Conservation (phyloP, 2,329 filamentous ascomycete genomes). For the Didymella exigua region DNA sequence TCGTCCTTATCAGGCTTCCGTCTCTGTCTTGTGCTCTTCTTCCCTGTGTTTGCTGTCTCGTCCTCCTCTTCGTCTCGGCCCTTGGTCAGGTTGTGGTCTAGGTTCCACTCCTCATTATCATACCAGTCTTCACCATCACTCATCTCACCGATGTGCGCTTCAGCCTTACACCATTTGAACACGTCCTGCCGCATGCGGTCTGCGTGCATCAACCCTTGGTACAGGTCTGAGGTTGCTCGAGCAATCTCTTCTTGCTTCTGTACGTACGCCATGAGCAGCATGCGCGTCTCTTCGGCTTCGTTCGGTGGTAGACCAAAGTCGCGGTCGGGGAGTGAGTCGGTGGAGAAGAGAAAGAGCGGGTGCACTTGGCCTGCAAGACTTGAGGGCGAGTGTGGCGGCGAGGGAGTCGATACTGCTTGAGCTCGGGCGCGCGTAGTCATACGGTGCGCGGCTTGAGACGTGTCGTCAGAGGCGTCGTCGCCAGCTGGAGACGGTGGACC, state of each 20-base stretch:
- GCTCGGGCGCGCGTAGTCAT: conserved; percentile 63
- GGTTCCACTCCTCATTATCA: conserved; percentile 78
- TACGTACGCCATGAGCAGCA: conserved; percentile 75
- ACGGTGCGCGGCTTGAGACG: conserved; percentile 53
- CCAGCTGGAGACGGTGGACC: conserved; percentile 25
- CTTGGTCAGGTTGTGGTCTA: conserved; percentile 77
- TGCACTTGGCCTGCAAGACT: conserved; percentile 66
- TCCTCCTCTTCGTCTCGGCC: conserved; percentile 81
- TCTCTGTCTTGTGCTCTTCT: conserved; percentile 55
- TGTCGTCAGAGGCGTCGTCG: conserved; percentile 52
- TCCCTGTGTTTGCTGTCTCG: conserved; percentile 59
- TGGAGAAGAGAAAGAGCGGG: conserved; percentile 73
- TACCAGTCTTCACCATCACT: conserved; percentile 91
- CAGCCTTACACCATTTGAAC: conserved; percentile 76
- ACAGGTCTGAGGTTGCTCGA: conserved; percentile 69
- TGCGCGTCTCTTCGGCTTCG: conserved; percentile 79
- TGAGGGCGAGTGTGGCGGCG: conserved; percentile 54
- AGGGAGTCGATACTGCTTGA: conserved; percentile 50
- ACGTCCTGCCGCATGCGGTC: conserved; percentile 75
- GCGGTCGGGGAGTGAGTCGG: conserved; percentile 66
- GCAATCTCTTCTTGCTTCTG: conserved; percentile 87
- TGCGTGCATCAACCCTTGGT: conserved; percentile 73
- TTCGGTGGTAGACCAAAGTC: conserved; percentile 72
- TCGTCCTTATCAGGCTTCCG: conserved; percentile 47
- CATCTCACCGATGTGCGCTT: conserved; percentile 78